Conservation (phyloP, 768 basidiomycete species). For the Dioszegia hungarica region DNA sequence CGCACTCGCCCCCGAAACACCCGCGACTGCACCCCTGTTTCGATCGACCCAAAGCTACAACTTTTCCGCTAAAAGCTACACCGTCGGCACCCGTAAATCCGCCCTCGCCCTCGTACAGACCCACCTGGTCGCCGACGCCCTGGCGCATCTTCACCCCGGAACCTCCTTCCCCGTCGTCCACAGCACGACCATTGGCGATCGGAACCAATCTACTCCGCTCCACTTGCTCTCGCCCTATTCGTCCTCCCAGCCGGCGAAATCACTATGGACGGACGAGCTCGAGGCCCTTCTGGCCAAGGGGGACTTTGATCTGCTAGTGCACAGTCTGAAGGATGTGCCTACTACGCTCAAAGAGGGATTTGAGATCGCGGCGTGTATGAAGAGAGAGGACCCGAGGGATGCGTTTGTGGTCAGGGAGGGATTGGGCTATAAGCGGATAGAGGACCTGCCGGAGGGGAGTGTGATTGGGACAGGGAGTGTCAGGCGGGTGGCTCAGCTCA, state of each 20-base stretch:
- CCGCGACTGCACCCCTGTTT: background rate
- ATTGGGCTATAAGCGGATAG: slow-evolving; percentile 62
- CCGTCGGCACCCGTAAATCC: slow-evolving; percentile 76
- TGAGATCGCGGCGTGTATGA: slow-evolving; percentile 73
- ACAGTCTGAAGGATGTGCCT: slow-evolving; percentile 89
- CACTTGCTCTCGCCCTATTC: slow-evolving; percentile 65
- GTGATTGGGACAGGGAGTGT: slow-evolving; percentile 96
- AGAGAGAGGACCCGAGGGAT: slow-evolving; percentile 84
- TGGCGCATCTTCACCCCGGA: slow-evolving; percentile 58
- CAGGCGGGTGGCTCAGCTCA: slow-evolving; percentile 82
- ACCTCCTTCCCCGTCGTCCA: slow-evolving; percentile 55
- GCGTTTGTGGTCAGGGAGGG: slow-evolving; percentile 80
- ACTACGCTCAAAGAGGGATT: slow-evolving; percentile 80
- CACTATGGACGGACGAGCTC: slow-evolving; percentile 93
- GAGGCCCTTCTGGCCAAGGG: slow-evolving; percentile 72
- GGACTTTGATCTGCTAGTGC: slow-evolving; percentile 84
- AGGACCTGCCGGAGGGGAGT: slow-evolving; percentile 78
- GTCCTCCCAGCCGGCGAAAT: slow-evolving; percentile 39
- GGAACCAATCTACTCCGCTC: slow-evolving; percentile 77
- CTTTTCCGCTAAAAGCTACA: too few relatives aligned
- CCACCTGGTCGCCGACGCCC: slow-evolving; percentile 64
- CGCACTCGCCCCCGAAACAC: too few relatives aligned
- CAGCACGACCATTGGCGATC: slow-evolving; percentile 75
- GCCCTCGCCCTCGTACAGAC: slow-evolving; percentile 89
- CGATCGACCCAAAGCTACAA: background rate